Conservation (phyloP, 208 protist genomes). For the Acanthamoeba royreba region DNA sequence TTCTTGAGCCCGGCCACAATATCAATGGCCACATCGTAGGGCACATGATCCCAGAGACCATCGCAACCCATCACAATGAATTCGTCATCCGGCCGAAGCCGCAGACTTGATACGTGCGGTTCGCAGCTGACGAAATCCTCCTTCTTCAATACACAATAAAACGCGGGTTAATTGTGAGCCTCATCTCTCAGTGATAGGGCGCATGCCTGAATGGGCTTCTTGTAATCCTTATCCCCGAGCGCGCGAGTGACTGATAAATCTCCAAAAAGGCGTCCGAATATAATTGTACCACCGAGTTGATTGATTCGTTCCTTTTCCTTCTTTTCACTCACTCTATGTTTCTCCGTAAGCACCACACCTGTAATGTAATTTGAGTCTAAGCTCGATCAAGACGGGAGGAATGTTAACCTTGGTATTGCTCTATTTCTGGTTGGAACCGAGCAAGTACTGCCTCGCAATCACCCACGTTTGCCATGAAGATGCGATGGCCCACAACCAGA, state of each 20-base stretch:
- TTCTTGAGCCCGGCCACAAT: background rate
- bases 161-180: background rate
- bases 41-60: background rate
- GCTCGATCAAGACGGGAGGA: background rate
- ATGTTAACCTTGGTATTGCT: background rate
- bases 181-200: background rate
- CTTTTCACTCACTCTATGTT: background rate
- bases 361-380: background rate
- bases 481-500: background rate
- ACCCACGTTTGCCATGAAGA: background rate
- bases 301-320: background rate
- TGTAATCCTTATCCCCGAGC: background rate
- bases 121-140: background rate
- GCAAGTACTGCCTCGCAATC: background rate
- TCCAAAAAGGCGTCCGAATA: background rate
- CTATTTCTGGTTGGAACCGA: background rate
- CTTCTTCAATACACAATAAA: background rate
- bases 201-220: background rate
- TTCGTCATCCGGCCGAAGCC: background rate
- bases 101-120: background rate
- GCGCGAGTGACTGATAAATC: background rate
- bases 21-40: background rate
- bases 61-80: background rate
- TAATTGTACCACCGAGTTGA: background rate
- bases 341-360: background rate